phyloP scores from a whole-genome alignment of 768 basidiomycete genomes.

The Suillus luteus region DNA sequence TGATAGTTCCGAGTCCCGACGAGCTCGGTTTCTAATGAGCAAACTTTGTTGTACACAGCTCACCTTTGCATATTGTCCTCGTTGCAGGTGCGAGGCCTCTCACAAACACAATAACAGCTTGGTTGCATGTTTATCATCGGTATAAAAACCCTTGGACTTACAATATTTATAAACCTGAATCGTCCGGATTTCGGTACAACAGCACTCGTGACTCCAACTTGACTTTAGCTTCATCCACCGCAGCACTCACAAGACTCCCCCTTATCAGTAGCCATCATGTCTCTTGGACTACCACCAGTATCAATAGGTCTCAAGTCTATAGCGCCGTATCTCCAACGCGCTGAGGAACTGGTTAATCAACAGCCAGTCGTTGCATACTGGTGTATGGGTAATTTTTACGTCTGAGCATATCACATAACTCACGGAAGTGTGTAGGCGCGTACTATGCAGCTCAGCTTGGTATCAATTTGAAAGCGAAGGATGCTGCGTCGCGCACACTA shows the following conservation, averaged over 20 bases:
- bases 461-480: slow-evolving; percentile 72
- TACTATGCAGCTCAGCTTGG: slow-evolving; percentile 93
- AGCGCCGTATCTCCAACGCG: slow-evolving; percentile 83
- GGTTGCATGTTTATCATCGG: not conserved
- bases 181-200: not conserved
- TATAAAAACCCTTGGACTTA: slow-evolving; percentile 11
- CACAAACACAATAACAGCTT: not conserved
- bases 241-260: not conserved
- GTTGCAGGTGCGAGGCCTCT: slow-evolving; percentile 13
- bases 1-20: slow-evolving; percentile 9
- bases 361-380: slow-evolving; percentile 94
- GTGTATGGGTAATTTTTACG: slow-evolving; percentile 60
- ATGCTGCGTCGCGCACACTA: slow-evolving; percentile 60
- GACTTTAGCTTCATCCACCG: not conserved
- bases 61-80: slow-evolving; percentile 12
- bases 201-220: slow-evolving; percentile 1
- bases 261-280: slow-evolving; percentile 19
- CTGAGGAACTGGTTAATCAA: slow-evolving; percentile 78
- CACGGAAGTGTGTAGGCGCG: slow-evolving; percentile 54
- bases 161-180: not conserved
- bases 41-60: slow-evolving; percentile 7
- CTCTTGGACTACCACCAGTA: slow-evolving; percentile 60
- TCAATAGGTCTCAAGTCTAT: slow-evolving; percentile 66
- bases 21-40: not conserved
- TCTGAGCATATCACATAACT: slow-evolving; percentile 8